Evolutionary conservation across 371 early-diverging fungal species (phyloP).

Genomic region (Mortierella sp.): DNA sequence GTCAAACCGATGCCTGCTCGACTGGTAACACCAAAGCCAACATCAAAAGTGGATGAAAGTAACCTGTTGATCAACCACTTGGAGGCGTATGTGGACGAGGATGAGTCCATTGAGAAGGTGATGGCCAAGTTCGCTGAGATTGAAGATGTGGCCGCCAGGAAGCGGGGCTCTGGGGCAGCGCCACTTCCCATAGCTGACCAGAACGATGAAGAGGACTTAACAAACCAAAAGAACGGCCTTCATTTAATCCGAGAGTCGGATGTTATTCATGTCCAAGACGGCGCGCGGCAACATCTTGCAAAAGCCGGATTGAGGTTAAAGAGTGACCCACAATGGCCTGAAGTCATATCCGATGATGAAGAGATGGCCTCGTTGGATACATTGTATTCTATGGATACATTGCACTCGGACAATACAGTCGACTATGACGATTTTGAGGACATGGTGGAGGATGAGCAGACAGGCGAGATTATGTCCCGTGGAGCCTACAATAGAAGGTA

Average conservation of each 20-base stretch:
- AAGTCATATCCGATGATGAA: conserved; percentile 30
- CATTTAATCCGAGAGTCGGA: conserved; percentile 16
- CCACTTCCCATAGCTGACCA: background rate
- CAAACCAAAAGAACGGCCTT: conserved; percentile 12
- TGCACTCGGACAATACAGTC: conserved; percentile 29
- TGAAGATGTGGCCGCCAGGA: conserved; percentile 42
- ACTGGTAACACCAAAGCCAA: background rate
- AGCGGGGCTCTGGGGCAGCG: background rate
- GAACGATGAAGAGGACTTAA: background rate
- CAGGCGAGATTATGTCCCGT: conserved; percentile 36
- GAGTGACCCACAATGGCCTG: conserved; percentile 27
- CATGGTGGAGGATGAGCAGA: conserved; percentile 43
- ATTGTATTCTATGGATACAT: conserved; percentile 24
- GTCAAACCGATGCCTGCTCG: background rate
- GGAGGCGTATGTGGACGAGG: conserved; percentile 64
- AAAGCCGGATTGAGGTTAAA: conserved; percentile 10
- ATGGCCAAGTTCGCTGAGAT: conserved; percentile 66
- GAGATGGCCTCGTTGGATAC: conserved; percentile 41
- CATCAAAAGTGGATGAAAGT: conserved; percentile 5
- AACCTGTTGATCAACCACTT: conserved; percentile 57
- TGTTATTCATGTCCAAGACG: conserved; percentile 19
- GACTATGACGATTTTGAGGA: conserved; percentile 37
- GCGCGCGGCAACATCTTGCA: conserved; percentile 16
- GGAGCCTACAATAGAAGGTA: conserved; percentile 19
- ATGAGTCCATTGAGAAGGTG: conserved; percentile 66